A percentile compares a stretch with the other conserved stretches of the same genome.
Conservation (phyloP, 1,284 basidiomycete species). For the Pascua sp. region DNA sequence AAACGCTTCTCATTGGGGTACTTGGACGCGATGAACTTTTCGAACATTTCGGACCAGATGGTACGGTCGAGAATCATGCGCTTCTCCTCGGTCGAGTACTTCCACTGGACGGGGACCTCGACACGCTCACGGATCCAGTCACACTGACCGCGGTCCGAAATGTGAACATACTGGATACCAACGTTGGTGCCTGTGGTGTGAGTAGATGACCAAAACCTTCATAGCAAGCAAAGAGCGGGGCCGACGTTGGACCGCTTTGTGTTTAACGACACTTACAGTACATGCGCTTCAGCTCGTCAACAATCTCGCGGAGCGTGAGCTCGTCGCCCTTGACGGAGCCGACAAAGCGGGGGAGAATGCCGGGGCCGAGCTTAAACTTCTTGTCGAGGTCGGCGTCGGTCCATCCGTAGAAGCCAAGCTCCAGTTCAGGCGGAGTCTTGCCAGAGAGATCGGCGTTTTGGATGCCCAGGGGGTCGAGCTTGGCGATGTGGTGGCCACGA, state of each 20-base stretch:
- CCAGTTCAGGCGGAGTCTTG: conserved; percentile 76
- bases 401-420: conserved; percentile 91
- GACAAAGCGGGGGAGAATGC: conserved; percentile 92
- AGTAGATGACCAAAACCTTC: conserved; percentile 53
- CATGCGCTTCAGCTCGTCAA: conserved; percentile 85
- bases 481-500: conserved; percentile 92
- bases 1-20: conserved; percentile 99
- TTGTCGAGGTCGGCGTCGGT: conserved; percentile 89
- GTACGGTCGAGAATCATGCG: conserved; percentile 97
- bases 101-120: conserved; percentile 96
- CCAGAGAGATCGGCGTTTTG: conserved; percentile 79
- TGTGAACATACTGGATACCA: conserved; percentile 97
- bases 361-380: conserved; percentile 89
- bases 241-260: conserved; percentile 30
- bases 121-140: conserved; percentile 98
- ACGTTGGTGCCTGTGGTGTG: conserved; percentile 60
- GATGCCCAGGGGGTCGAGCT: conserved; percentile 93
- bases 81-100: conserved; percentile 97
- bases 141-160: conserved; percentile 96
- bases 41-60: conserved; percentile 99
- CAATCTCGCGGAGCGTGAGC: conserved; percentile 88
- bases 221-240: conserved; percentile 1
- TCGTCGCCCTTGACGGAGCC: conserved; percentile 60
- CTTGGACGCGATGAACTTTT: conserved; percentile 97
- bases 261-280: conserved; percentile 63